Base-by-base conservation (phyloP, 2,329 filamentous ascomycete genomes). In the Colletotrichum liriopes region DNA sequence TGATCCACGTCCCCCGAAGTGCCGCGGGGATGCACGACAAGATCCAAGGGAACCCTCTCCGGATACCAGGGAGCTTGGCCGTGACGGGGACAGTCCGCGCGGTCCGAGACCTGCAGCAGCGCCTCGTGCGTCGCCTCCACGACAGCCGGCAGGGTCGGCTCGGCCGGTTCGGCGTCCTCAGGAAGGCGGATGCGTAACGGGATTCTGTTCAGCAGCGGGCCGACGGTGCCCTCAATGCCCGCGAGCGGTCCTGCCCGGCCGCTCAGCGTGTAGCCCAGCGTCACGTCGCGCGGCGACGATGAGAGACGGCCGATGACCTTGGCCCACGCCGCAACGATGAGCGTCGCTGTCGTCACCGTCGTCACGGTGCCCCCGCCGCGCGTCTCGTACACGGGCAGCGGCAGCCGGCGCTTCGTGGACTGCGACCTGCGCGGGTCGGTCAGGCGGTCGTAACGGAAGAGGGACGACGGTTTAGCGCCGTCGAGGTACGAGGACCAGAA, bases 401-500 rank as follows among this genome's bases (percentile, higher is more conserved):
- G 47, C 5, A 51, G 20, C 4, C 47, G 47, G 23, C 47, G 23
- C 23, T 51, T 26, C 23, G 23, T 14, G 6, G 47, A 26, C n/a
- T 51, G 23, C 5, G 47, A 51, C 47, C 47, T 51, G 47, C 47
- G 47, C 47, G 47, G 47, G 8, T 51, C n/a, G 8, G 47, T 5
- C 23, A 51, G 8, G 4, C 47, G 47, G 47, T 51, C 47, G 47
- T 51, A 51, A 5, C 11, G 8, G 23, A 51, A 51, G 9, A 51
- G n/a, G 9, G 23, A 51, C 8, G 8, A 29, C 47, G 47, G 47
- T 14, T 14, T 51, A 5, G 47, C 47, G 23, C 47, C 47, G 8
- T 51, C 47, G 23, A 51, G 47, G 9, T 51, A 51, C 47, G 47
- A 3, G n/a, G 47, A 51, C 47, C n/a, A 51, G 47, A 51, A 51